These are phyloP conservation scores for Scolecobasidium constrictum DNA, from an alignment of 2,329 filamentous ascomycete species.

Conservation along the genomic window DNA sequence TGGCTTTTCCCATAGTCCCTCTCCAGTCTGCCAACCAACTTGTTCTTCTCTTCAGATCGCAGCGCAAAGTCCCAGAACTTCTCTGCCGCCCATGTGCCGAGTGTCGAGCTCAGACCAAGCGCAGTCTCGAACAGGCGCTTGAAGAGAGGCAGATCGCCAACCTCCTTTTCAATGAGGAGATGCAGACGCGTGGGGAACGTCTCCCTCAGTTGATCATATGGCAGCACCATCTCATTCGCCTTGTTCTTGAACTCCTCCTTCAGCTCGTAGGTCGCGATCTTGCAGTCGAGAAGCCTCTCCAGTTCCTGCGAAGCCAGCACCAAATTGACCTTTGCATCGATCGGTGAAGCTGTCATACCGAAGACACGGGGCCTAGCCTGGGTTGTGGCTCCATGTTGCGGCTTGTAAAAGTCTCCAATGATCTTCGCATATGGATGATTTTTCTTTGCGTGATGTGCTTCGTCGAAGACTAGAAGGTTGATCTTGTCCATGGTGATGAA, in stretches of 20 bases:
- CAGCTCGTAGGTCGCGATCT: constrained; percentile 60
- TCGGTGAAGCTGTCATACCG: constrained; percentile 93
- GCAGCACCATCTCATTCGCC: constrained; percentile 48
- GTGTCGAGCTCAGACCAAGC: constrained; percentile 47
- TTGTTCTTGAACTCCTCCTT: constrained; percentile 49
- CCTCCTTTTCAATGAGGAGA: constrained; percentile 41
- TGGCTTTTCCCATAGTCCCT: constrained; percentile 19
- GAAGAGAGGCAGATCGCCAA: constrained; percentile 43
- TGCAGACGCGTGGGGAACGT: constrained; percentile 57
- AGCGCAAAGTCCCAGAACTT: constrained; percentile 65
- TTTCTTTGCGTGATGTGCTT: constrained; percentile 93
- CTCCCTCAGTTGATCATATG: constrained; percentile 41
- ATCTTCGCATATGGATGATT: constrained; percentile 83
- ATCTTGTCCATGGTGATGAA: constrained; percentile 74
- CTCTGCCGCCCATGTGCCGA: constrained; percentile 81
- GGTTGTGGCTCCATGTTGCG: constrained; percentile 28
- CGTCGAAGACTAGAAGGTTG: constrained; percentile 88
- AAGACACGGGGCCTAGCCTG: constrained; percentile 62
- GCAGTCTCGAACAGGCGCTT: constrained; percentile 48
- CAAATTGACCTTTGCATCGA: constrained; percentile 71
- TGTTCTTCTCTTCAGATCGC: constrained; percentile 48
- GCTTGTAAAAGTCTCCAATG: constrained; percentile 73
- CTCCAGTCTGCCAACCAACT: constrained; percentile 47
- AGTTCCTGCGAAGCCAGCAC: constrained; percentile 57
- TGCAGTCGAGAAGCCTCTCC: constrained; percentile 65